Percentiles rank a stretch among this genome's conserved stretches.
Evolutionary conservation across 2,329 filamentous ascomycete species (phyloP).

Genomic region (Cadophora malorum): DNA sequence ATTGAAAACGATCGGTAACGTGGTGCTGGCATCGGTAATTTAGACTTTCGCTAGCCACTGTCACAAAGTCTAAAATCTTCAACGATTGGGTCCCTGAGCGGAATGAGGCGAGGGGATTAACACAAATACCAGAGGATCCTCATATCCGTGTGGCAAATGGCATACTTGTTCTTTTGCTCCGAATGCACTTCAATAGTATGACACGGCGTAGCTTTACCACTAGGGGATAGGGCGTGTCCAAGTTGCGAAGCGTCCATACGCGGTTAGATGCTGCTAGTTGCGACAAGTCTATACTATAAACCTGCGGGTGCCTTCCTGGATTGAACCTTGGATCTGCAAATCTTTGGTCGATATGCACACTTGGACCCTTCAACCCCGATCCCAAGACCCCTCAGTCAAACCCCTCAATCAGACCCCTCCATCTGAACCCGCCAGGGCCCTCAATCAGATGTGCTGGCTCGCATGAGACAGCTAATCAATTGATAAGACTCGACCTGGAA

Average conservation of each 20-base stretch:
- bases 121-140: not conserved
- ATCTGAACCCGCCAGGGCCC: not conserved
- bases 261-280: conserved; percentile 13
- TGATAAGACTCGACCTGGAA: not conserved
- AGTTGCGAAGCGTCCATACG: not conserved
- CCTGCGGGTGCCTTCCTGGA: not conserved
- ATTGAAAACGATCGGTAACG: conserved; percentile 22
- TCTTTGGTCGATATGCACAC: conserved; percentile 20
- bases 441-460: not conserved
- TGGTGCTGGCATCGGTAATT: conserved; percentile 20
- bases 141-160: conserved; percentile 3
- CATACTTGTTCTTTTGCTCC: not conserved
- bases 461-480: not conserved
- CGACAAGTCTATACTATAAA: conserved; percentile 17
- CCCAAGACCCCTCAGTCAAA: conserved; percentile 1
- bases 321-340: conserved; percentile 21
- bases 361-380: conserved; percentile 20
- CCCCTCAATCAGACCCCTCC: not conserved
- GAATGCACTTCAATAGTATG: not conserved
- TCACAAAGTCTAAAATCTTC: conserved; percentile 27
- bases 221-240: not conserved
- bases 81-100: not conserved
- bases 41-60: conserved; percentile 27
- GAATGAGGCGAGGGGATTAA: not conserved
- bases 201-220: not conserved